Conservation (phyloP, 2,329 filamentous ascomycete species). For the Neofusicoccum sp. region DNA sequence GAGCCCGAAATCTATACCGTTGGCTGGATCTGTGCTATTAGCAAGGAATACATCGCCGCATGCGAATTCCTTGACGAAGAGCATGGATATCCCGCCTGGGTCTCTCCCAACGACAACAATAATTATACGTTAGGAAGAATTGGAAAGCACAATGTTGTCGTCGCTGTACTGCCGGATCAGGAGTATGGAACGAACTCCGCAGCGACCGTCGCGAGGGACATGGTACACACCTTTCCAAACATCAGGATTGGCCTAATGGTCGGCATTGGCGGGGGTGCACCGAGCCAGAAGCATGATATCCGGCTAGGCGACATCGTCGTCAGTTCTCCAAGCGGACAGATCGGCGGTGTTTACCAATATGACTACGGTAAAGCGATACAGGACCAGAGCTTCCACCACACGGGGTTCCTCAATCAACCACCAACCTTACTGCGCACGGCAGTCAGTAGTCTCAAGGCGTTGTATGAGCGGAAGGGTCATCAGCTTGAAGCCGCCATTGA, state of each 20-base stretch:
- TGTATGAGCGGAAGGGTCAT: too few relatives aligned
- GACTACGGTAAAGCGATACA: constrained; percentile 33
- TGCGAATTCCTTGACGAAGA: constrained; percentile 44
- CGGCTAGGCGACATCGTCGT: constrained; percentile 41
- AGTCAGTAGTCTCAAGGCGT: constrained; percentile 7
- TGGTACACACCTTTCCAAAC: constrained; percentile 26
- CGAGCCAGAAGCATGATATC: constrained; percentile 35
- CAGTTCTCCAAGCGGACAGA: constrained; percentile 24
- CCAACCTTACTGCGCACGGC: constrained; percentile 29
- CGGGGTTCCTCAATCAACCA: constrained; percentile 25
- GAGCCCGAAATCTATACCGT: constrained; percentile 38
- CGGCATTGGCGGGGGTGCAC: constrained; percentile 29
- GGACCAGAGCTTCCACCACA: constrained; percentile 25
- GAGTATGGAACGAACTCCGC: constrained; percentile 28
- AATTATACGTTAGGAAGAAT: constrained; percentile 36
- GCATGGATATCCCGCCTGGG: constrained; percentile 32
- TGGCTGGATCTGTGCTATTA: constrained; percentile 50
- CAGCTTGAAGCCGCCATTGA: too few relatives aligned
- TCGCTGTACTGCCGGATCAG: constrained; percentile 29
- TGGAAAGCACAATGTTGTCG: constrained; percentile 36
- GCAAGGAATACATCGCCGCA: constrained; percentile 43
- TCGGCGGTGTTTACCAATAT: constrained; percentile 36
- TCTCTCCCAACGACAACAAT: constrained; percentile 23
- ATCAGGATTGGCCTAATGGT: constrained; percentile 32
- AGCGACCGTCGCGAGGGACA: constrained; percentile 26